Base-by-base conservation (phyloP, 495 filamentous ascomycete species). In the Margaritispora aquatica region DNA sequence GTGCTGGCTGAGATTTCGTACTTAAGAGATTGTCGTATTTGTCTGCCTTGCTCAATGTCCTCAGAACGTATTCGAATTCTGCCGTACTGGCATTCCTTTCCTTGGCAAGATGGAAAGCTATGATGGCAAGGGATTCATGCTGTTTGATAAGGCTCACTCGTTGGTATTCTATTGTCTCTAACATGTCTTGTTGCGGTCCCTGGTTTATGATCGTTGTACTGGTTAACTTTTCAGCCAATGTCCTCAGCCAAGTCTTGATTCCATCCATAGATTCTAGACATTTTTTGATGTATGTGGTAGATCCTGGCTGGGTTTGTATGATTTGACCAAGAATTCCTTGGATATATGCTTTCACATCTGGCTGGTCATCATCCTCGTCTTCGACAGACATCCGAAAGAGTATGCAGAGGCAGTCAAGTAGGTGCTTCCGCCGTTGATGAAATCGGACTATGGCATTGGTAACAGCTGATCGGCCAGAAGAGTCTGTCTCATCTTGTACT, bases 111-210 rank as follows among this genome's bases (percentile, higher is more conserved):
- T 88, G 82, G 59, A 81, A 85, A 21, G 93, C 67, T 49, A 93
- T 86, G 9, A 86, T 80, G 1, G 85, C 84, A n/a, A 99, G 79
- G 8, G 85, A 82, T 69, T 97, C 93, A 68, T 97, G 95, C 70
- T 97, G 92, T 66, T 88, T 81, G 17, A 81, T 80, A 26, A 97
- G 77, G 63, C 86, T 91, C 22, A 73, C 66, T 31, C 86, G 81
- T 65, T 95, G 85, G 63, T 87, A 82, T 57, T 88, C 84, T 29
- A 90, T 77, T 3, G 84, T 83, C 65, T 96, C 90, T 55, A 79
- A 75, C 2, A 83, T 66, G 53, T 90, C 83, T 9, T 73, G 71
- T 44, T 81, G 71, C 22, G 78, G 76, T 44, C 38, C 38, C 17
- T 85, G 77, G 5, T 87, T 85, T 2, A 96, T 75, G 8, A 96